Evolutionary conservation across 2,329 filamentous ascomycete genomes (phyloP).

Genomic region (Eutypella sp.): DNA sequence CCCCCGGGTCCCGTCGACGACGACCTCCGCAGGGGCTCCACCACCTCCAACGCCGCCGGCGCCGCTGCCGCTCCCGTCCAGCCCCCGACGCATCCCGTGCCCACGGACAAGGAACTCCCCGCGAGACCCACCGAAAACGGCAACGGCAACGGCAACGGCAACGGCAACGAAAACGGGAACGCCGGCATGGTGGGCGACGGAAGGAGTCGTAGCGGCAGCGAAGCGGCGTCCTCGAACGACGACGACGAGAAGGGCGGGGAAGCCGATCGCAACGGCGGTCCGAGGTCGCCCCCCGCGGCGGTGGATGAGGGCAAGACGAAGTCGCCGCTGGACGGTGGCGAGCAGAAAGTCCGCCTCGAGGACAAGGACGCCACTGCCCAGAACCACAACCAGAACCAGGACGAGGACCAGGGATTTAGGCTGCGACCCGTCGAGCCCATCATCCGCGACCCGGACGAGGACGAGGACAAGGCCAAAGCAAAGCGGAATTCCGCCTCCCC

Average conservation of each 20-base stretch:
- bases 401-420: slow-evolving; percentile 51
- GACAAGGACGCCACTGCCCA: slow-evolving; percentile 50
- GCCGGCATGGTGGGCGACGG: slow-evolving; percentile 12
- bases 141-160: slow-evolving; percentile 5
- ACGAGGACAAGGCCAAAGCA: slow-evolving; percentile 26
- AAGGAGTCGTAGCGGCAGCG: slow-evolving; percentile 17
- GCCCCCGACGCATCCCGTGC: slow-evolving; percentile 9
- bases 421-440: slow-evolving; percentile 34
- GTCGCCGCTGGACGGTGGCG: slow-evolving; percentile 25
- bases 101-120: slow-evolving; percentile 25
- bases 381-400: too few relatives aligned
- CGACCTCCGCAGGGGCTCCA: slow-evolving; percentile 17
- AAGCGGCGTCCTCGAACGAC: slow-evolving; percentile 1
- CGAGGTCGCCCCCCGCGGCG: too few relatives aligned
- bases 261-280: too few relatives aligned
- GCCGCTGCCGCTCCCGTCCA: slow-evolving; percentile 22
- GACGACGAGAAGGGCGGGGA: slow-evolving; percentile 18
- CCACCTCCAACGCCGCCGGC: slow-evolving; percentile 14
- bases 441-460: slow-evolving; percentile 28
- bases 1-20: slow-evolving; percentile 37
- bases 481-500: slow-evolving; percentile 42
- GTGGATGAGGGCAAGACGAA: too few relatives aligned
- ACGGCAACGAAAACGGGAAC: slow-evolving; percentile 7
- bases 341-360: slow-evolving; percentile 50
- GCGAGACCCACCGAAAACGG: slow-evolving; percentile 16